Evolutionary conservation across 225 moss, liverwort and hornwort genomes (phyloP).

Genomic region (Bryum argenteum): DNA sequence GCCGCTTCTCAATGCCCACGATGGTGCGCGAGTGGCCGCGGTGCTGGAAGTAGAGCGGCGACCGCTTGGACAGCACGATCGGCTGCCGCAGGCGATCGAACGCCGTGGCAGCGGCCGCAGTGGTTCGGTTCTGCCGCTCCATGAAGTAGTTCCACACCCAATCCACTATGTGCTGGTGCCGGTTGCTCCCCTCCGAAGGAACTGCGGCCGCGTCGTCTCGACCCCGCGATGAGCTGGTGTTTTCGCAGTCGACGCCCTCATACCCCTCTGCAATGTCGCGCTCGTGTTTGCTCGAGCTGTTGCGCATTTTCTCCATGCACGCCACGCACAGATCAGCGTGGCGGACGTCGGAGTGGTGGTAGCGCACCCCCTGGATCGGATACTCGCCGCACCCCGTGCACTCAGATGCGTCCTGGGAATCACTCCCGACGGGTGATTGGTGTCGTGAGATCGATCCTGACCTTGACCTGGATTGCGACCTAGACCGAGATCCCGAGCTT

Average conservation of each 20-base stretch:
- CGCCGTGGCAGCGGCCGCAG: conserved; percentile 29
- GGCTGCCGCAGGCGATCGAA: conserved; percentile 52
- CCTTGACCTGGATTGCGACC: conserved; percentile 39
- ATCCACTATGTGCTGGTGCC: conserved; percentile 70
- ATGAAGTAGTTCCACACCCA: conserved; percentile 91
- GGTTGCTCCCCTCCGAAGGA: conserved; percentile 9
- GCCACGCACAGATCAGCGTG: conserved; percentile 46
- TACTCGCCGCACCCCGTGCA: conserved; percentile 59
- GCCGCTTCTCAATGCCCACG: conserved; percentile 69
- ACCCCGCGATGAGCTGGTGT: conserved; percentile 28
- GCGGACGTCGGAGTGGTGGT: conserved; percentile 32
- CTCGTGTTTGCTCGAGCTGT: conserved; percentile 36
- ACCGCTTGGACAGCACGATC: conserved; percentile 57
- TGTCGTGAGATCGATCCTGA: conserved; percentile 42
- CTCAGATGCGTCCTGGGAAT: conserved; percentile 26
- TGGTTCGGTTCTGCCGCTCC: conserved; percentile 35
- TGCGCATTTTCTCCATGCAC: conserved; percentile 56
- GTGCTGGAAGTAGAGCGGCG: conserved; percentile 81
- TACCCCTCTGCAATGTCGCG: conserved; percentile 46
- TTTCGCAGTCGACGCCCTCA: conserved; percentile 35
- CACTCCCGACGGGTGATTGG: conserved; percentile 41
- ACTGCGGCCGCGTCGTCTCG: neutral
- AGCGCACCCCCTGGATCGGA: conserved; percentile 43
- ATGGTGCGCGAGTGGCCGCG: conserved; percentile 80
- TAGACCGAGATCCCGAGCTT: conserved; percentile 25